These are phyloP conservation scores for Sclerotinia sclerotiorum DNA, from an alignment of 2,329 filamentous ascomycete species.

Conservation along the genomic window DNA sequence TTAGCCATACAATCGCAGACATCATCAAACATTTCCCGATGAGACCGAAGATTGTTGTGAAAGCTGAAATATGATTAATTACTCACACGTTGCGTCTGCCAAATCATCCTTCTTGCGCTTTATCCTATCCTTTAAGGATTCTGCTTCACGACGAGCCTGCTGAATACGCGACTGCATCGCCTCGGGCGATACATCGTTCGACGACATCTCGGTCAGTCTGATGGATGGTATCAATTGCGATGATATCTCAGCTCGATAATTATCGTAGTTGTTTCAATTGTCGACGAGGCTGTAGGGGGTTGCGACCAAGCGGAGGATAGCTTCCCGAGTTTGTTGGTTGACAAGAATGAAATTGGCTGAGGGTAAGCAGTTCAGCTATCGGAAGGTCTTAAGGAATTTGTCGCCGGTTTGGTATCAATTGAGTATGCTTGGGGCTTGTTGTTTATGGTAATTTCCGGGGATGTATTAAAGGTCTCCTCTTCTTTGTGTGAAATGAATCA, in stretches of 20 bases:
- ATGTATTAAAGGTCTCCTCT: slow-evolving; percentile 5
- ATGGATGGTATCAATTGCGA: slow-evolving; percentile 27
- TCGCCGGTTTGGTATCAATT: background rate
- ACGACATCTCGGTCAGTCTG: slow-evolving; percentile 33
- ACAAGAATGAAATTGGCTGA: slow-evolving; percentile 18
- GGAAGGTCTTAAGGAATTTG: slow-evolving; percentile 15
- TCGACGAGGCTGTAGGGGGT: slow-evolving; percentile 29
- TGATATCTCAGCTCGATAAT: slow-evolving; percentile 24
- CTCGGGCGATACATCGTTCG: slow-evolving; percentile 65
- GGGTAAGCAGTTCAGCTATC: slow-evolving; percentile 26
- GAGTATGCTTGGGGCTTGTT: background rate
- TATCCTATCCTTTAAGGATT: slow-evolving; percentile 96
- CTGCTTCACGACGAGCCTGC: slow-evolving; percentile 92
- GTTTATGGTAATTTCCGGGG: slow-evolving; percentile 5
- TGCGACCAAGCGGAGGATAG: slow-evolving; percentile 36
- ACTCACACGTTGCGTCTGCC: slow-evolving; percentile 94
- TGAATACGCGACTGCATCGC: slow-evolving; percentile 92
- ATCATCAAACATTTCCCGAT: background rate
- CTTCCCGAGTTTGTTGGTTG: slow-evolving; percentile 27
- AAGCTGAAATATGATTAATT: slow-evolving; percentile 23
- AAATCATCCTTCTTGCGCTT: slow-evolving; percentile 99
- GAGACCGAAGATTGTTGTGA: background rate
- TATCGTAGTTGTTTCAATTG: slow-evolving; percentile 13
- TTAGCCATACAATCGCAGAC: slow-evolving; percentile 27
- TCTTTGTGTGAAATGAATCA: slow-evolving; percentile 12